These are phyloP conservation scores for Sporisorium iseilematis-ciliati DNA, from an alignment of 1,284 basidiomycete genomes.

Conservation along the genomic window DNA sequence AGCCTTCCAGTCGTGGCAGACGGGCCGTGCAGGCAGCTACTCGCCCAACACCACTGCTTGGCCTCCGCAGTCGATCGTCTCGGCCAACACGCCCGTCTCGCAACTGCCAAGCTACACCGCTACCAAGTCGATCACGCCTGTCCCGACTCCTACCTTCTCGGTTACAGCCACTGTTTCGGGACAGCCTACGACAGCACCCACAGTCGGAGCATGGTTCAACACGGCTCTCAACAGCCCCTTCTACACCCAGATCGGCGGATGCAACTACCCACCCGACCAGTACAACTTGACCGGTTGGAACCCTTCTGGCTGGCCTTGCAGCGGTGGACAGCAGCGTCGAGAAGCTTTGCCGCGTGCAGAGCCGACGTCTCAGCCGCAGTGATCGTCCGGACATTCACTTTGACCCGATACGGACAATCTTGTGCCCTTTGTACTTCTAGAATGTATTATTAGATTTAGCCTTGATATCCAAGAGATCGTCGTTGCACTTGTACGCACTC, in stretches of 20 bases:
- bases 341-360: slow-evolving; percentile 4
- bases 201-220: slow-evolving; percentile 43
- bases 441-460: slow-evolving; percentile 1
- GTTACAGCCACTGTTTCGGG: slow-evolving; percentile 32
- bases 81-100: slow-evolving; percentile 35
- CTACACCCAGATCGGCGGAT: slow-evolving; percentile 48
- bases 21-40: slow-evolving; percentile 47
- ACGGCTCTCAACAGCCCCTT: slow-evolving; percentile 24
- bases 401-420: neutral
- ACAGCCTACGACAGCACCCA: slow-evolving; percentile 35
- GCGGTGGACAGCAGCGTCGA: slow-evolving; percentile 24
- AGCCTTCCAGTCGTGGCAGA: slow-evolving; percentile 49
- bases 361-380: slow-evolving; percentile 13
- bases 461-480: neutral
- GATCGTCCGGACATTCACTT: neutral
- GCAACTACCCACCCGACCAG: slow-evolving; percentile 49
- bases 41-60: slow-evolving; percentile 36
- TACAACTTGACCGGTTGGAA: slow-evolving; percentile 39
- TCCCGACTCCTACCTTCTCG: slow-evolving; percentile 41
- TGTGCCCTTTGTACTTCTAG: slow-evolving; percentile 5
- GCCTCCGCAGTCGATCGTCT: slow-evolving; percentile 48
- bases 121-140: slow-evolving; percentile 34
- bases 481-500: neutral
- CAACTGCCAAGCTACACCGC: slow-evolving; percentile 51
- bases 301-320: slow-evolving; percentile 47